phyloP scores from a whole-genome alignment of 768 basidiomycete species.

The Psilocybe subaeruginosa region DNA sequence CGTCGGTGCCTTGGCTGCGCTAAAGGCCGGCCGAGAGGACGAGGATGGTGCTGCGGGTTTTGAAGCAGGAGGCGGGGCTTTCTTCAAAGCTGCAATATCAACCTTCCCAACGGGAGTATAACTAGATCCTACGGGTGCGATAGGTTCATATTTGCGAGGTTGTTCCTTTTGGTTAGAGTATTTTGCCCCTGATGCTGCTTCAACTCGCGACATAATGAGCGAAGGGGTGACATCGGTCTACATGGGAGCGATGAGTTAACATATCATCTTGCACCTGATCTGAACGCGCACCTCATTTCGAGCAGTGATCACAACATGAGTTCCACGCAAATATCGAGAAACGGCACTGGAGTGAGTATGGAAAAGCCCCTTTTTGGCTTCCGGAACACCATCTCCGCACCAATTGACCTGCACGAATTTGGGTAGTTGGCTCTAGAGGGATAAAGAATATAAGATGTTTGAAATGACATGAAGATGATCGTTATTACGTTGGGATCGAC shows the following conservation, averaged over 20 bases:
- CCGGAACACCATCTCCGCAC: slow-evolving; percentile 97
- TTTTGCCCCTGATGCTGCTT: slow-evolving; percentile 86
- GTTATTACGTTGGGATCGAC: slow-evolving; percentile 77
- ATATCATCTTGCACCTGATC: not conserved
- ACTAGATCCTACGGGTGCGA: slow-evolving; percentile 77
- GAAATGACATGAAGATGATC: not conserved
- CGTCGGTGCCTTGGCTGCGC: slow-evolving; percentile 35
- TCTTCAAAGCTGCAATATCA: slow-evolving; percentile 66
- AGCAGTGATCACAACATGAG: slow-evolving; percentile 86
- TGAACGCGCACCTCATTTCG: slow-evolving; percentile 71
- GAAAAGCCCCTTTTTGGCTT: slow-evolving; percentile 89
- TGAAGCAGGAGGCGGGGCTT: slow-evolving; percentile 39
- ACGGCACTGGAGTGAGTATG: slow-evolving; percentile 86
- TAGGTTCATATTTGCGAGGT: slow-evolving; percentile 75
- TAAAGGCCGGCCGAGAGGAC: slow-evolving; percentile 51
- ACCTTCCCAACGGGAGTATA: slow-evolving; percentile 78
- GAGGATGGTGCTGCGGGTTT: slow-evolving; percentile 41
- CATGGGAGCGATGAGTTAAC: not conserved
- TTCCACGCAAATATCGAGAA: slow-evolving; percentile 76
- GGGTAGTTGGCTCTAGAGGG: slow-evolving; percentile 68
- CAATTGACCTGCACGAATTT: slow-evolving; percentile 97
- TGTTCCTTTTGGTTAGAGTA: slow-evolving; percentile 85
- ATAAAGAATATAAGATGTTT: slow-evolving; percentile 2
- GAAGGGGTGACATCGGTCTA: slow-evolving; percentile 81
- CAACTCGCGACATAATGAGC: slow-evolving; percentile 85